Evolutionary conservation across 2,329 filamentous ascomycete species (phyloP).

Genomic region (Aureobasidium sp.): DNA sequence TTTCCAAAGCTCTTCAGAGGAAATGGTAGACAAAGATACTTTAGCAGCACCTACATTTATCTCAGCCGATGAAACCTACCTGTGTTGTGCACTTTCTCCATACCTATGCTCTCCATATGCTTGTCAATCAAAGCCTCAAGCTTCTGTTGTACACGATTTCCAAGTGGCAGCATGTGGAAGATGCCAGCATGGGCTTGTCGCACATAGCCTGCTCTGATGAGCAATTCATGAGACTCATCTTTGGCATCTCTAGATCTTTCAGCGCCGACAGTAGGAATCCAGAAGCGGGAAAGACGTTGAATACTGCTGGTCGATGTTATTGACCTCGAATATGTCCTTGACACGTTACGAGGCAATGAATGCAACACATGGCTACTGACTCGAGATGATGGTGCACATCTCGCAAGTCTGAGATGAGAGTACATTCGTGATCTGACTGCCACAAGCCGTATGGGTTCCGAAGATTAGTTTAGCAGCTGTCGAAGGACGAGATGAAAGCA

Average conservation of each 20-base stretch:
- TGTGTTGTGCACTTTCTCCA: constrained; percentile 6
- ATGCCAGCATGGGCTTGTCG: constrained; percentile 71
- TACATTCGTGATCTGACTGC: not conserved
- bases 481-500: not conserved
- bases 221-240: constrained; percentile 34
- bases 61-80: constrained; percentile 2
- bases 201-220: constrained; percentile 37
- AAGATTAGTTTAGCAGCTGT: not conserved
- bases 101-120: constrained; percentile 72
- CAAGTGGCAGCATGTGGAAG: constrained; percentile 85
- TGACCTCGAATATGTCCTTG: not conserved
- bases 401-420: not conserved
- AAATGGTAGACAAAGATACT: constrained; percentile 73
- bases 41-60: constrained; percentile 61
- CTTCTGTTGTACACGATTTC: constrained; percentile 79
- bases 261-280: constrained; percentile 68
- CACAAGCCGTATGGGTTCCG: not conserved
- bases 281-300: constrained; percentile 45
- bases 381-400: not conserved
- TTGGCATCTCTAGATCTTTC: constrained; percentile 44
- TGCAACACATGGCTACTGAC: no score
- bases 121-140: constrained; percentile 77
- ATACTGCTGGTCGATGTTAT: not conserved
- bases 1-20: constrained; percentile 75
- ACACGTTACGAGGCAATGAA: not conserved